Conservation (phyloP, 768 basidiomycete genomes). For the Suillus discolor region DNA sequence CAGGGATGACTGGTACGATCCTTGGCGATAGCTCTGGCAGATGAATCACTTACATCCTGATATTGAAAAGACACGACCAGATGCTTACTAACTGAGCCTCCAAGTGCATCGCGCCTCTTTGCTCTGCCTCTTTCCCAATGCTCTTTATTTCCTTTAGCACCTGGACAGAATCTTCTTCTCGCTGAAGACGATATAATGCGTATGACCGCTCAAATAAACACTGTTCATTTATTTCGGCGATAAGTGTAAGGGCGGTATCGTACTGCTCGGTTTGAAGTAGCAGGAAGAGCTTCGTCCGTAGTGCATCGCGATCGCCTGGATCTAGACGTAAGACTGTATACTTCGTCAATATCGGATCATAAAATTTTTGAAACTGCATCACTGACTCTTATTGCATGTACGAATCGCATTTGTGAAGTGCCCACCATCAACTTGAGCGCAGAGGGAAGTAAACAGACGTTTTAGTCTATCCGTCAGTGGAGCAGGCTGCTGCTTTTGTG, state of each 20-base stretch:
- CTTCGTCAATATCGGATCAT: conserved; percentile 18
- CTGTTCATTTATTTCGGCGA: conserved; percentile 34
- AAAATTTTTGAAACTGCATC: conserved; percentile 21
- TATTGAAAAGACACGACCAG: conserved; percentile 20
- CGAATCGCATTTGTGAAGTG: conserved; percentile 84
- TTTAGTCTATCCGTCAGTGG: conserved; percentile 38
- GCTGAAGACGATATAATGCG: conserved; percentile 81
- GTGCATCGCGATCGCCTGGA: conserved; percentile 69
- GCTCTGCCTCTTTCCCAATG: conserved; percentile 37
- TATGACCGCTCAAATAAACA: conserved; percentile 75
- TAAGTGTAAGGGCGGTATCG: conserved; percentile 62
- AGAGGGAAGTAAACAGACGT: conserved; percentile 75
- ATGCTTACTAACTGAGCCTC: conserved; percentile 83
- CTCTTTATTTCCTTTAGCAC: conserved; percentile 53
- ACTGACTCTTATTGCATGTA: conserved; percentile 90
- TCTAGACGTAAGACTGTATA: conserved; percentile 68
- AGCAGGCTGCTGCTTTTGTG: conserved; percentile 20
- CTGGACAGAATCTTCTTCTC: conserved; percentile 64
- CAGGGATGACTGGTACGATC: conserved; percentile 71
- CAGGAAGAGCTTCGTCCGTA: conserved; percentile 84
- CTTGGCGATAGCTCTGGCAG: conserved; percentile 74
- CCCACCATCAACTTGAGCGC: conserved; percentile 89
- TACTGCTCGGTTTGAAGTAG: conserved; percentile 88
- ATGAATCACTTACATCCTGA: conserved; percentile 19
- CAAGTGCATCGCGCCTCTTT: conserved; percentile 73